Evolutionary conservation across 371 early-diverging fungal genomes (phyloP), one percentile per base, ranked within the genome.

Genomic region (Mucor sp.): DNA sequence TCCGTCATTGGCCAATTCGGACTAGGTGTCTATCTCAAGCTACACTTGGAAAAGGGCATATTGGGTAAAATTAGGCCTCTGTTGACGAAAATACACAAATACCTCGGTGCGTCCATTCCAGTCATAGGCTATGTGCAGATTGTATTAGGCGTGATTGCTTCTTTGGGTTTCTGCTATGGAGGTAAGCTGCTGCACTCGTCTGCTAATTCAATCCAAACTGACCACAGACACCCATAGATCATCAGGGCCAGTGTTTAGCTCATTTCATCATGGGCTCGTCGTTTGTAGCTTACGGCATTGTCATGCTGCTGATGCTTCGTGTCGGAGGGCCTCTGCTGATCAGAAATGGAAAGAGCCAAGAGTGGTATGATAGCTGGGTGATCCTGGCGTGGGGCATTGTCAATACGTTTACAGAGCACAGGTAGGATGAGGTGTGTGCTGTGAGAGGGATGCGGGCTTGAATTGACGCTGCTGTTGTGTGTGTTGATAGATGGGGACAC

Each of bases 201-300:
- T n/a, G n/a, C 1, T 3, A 6, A 63, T 21, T 7, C 8, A 14
- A 44, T 8, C 23, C 23, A 9, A 25, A 33, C 30, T 19, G 2
- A 15, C 17, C 17, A 15, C 7, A 5, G 6, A 44, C 23, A 48
- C 25, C 14, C 19, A 7, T 68, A 83, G 90, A 86, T 8, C 74
- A 74, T 47, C 76, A 79, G 2, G 90, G 87, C 9, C 90, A 90
- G 64, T 90, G 90, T 47, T 73, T 90, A 43, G 90, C 90, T 1
- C 90, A 90, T 67, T 85, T 89, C 62, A 90, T 90, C 60, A 90
- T 90, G 90, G 90, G 90, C 8, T 87, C 88, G 23, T 88, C 89
- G 25, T 90, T 90, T 75, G 80, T 87, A 27, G 89, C 78, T 14
- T 90, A 90, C 68, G 90, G 90, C 61, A 82, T 90, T 39, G 67